Percentiles rank a stretch among this genome's conserved stretches.
Evolutionary conservation across 176 grass and related monocot genomes (phyloP).

Genomic region (Oryza longistaminata): DNA sequence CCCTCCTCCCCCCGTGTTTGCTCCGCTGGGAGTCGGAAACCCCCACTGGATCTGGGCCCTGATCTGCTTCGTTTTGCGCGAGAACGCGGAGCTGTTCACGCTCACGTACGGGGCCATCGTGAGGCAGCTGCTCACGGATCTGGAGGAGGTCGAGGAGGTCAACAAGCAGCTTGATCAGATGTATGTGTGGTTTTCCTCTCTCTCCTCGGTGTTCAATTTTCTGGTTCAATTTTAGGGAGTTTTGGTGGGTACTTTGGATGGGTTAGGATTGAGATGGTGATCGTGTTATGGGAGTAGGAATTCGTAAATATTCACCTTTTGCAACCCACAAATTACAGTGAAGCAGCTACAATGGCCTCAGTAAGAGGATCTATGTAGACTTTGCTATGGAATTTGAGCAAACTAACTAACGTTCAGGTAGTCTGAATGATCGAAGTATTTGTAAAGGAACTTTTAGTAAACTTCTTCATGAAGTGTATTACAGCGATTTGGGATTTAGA

Average conservation of each 20-base stretch:
- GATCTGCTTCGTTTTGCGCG: slow-evolving; percentile 4
- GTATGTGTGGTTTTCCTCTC: slow-evolving; percentile 24
- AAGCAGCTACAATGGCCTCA: not conserved
- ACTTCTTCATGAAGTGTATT: not conserved
- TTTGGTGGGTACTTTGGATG: not conserved
- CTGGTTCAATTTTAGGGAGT: not conserved
- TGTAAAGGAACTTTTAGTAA: not conserved
- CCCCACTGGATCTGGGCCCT: slow-evolving; percentile 19
- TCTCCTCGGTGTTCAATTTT: not conserved
- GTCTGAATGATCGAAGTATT: not conserved
- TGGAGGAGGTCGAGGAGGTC: slow-evolving; percentile 99
- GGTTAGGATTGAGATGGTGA: not conserved
- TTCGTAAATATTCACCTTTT: not conserved
- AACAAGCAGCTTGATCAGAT: slow-evolving; percentile 99
- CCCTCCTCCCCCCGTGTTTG: not conserved
- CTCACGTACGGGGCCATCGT: slow-evolving; percentile 97
- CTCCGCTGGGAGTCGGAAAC: not conserved
- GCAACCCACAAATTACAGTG: not conserved
- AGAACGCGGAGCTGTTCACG: slow-evolving; percentile 99
- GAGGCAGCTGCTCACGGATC: slow-evolving; percentile 95
- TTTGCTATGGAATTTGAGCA: not conserved
- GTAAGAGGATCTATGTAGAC: not conserved
- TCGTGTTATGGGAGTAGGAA: not conserved
- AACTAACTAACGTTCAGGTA: not conserved
- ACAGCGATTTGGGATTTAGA: not conserved